phyloP scores from a whole-genome alignment of 768 basidiomycete genomes.

The Pleurotus eryngii region DNA sequence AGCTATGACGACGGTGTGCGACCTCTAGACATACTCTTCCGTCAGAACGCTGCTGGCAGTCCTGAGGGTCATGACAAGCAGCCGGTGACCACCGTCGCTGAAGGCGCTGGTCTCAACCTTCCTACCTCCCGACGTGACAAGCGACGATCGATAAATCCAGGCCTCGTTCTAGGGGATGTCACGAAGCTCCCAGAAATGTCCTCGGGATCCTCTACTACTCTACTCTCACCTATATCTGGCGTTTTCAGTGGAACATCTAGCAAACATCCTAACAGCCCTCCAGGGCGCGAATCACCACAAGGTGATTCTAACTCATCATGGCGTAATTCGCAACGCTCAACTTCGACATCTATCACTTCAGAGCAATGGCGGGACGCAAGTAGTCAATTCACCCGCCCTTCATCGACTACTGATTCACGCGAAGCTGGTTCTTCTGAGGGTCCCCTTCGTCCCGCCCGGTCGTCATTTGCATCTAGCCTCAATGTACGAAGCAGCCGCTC shows the following conservation, averaged over 20 bases:
- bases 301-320: conserved; percentile 2
- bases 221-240: conserved; percentile 29
- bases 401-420: background rate
- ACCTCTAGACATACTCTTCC: conserved; percentile 35
- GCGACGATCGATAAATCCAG: conserved; percentile 49
- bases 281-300: conserved; percentile 12
- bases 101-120: conserved; percentile 27
- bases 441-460: conserved; percentile 12
- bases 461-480: conserved; percentile 28
- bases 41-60: conserved; percentile 18
- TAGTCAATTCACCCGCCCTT: conserved; percentile 1
- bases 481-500: conserved; percentile 26
- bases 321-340: background rate
- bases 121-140: conserved; percentile 38
- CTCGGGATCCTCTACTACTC: conserved; percentile 20
- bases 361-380: conserved; percentile 5
- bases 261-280: conserved; percentile 22
- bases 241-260: conserved; percentile 23
- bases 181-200: conserved; percentile 3
- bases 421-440: conserved; percentile 8
- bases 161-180: conserved; percentile 27
- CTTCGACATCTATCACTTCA: conserved; percentile 1
- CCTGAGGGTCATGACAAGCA: background rate
- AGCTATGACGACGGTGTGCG: conserved; percentile 46
- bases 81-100: background rate